Percentiles rank a stretch among this genome's conserved stretches.
phyloP scores from a whole-genome alignment of 2,329 filamentous ascomycete species.

The Phaeophleospora eucalypticola region DNA sequence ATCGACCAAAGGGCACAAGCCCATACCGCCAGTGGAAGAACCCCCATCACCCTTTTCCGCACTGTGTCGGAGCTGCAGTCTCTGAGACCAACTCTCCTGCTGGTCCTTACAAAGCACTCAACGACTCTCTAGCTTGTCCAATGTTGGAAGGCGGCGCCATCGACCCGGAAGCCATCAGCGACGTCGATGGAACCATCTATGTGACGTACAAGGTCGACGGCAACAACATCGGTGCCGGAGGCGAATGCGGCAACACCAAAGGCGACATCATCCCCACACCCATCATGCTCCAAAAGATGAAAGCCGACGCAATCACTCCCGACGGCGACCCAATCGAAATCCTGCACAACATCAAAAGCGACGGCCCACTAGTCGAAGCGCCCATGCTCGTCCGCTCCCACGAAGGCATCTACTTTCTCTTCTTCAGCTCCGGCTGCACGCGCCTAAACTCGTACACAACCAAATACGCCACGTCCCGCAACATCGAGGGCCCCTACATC shows the following conservation, averaged over 20 bases:
- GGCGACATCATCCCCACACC: constrained; percentile 27
- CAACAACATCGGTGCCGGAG: constrained; percentile 29
- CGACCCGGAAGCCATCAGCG: constrained; percentile 30
- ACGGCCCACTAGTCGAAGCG: constrained; percentile 36
- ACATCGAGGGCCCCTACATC: constrained; percentile 30
- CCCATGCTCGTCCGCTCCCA: constrained; percentile 27
- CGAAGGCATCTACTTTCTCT: constrained; percentile 34
- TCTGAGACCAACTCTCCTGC: constrained; percentile 21
- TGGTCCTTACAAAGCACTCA: constrained; percentile 29
- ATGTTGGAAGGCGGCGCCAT: constrained; percentile 32
- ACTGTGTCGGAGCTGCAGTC: constrained; percentile 35
- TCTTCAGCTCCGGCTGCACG: constrained; percentile 36
- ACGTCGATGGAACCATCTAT: constrained; percentile 29
- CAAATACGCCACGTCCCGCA: constrained; percentile 30
- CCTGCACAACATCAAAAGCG: constrained; percentile 25
- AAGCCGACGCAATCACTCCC: constrained; percentile 27
- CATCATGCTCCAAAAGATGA: constrained; percentile 34
- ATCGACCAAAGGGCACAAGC: constrained; percentile 9
- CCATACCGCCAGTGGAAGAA: constrained; percentile 1
- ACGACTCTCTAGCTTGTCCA: constrained; percentile 26
- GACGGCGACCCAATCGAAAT: constrained; percentile 24
- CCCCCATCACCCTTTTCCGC: constrained; percentile 22
- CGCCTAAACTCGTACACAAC: constrained; percentile 28
- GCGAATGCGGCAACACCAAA: constrained; percentile 30
- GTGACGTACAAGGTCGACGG: constrained; percentile 35